phyloP scores from a whole-genome alignment of 352 stramenopile species.

The Phytophthora multivora region DNA sequence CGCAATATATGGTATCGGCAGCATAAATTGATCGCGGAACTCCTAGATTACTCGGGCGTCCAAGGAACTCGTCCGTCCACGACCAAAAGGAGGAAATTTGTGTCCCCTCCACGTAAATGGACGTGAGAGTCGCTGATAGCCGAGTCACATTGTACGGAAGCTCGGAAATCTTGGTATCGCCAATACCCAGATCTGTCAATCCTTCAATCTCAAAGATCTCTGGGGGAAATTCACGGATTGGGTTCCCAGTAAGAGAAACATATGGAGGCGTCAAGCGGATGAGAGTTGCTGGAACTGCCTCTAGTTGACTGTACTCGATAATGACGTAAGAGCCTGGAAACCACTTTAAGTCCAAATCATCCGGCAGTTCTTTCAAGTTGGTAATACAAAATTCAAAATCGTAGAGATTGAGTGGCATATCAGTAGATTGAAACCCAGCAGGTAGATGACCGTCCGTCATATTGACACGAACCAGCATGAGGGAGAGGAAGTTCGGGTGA shows the following conservation, averaged over 20 bases:
- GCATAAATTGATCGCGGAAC: conserved; percentile 4
- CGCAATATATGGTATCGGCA: conserved; percentile 5
- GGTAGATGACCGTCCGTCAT: conserved; percentile 39
- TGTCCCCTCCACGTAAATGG: background rate
- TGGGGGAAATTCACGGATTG: conserved; percentile 17
- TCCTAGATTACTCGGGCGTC: background rate
- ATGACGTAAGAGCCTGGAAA: conserved; percentile 13
- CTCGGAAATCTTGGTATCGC: conserved; percentile 4
- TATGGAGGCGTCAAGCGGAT: conserved; percentile 2
- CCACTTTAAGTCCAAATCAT: conserved; percentile 40
- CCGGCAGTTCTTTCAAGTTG: conserved; percentile 39
- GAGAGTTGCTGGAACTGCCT: conserved; percentile 6
- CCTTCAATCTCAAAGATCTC: conserved; percentile 22
- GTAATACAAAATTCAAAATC: conserved; percentile 47
- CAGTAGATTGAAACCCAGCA: conserved; percentile 29
- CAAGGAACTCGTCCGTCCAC: conserved; percentile 13
- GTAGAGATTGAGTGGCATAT: conserved; percentile 32
- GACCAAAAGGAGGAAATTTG: conserved; percentile 10
- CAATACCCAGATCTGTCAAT: conserved; percentile 7
- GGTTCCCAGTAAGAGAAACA: conserved; percentile 13
- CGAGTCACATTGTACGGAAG: conserved; percentile 13
- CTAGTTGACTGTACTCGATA: conserved; percentile 27
- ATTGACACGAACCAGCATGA: conserved; percentile 43
- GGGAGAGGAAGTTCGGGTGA: conserved; percentile 31
- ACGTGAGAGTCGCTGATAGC: conserved; percentile 1